phyloP scores from a whole-genome alignment of 73 alveolate genomes.

The Stentor coeruleus region DNA sequence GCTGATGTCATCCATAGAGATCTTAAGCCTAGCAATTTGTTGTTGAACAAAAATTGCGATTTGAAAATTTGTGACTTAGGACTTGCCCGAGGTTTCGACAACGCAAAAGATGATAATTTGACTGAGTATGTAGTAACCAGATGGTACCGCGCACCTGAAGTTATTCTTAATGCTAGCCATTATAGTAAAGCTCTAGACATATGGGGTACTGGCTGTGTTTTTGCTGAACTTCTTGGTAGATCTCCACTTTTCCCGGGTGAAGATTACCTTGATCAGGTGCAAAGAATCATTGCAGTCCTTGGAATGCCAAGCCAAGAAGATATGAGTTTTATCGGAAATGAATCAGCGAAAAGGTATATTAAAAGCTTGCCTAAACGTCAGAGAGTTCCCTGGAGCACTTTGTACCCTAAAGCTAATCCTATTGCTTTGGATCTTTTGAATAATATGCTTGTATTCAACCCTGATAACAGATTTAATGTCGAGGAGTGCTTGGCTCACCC shows the following conservation, averaged over 20 bases:
- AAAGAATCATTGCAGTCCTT: constrained; percentile 74
- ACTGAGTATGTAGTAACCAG: constrained; percentile 81
- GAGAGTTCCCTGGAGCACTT: constrained; percentile 71
- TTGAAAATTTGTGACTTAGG: constrained; percentile 75
- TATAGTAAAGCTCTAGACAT: constrained; percentile 74
- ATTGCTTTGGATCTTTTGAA: constrained; percentile 78
- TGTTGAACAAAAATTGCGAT: constrained; percentile 82
- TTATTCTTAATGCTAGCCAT: constrained; percentile 70
- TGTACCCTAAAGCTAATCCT: constrained; percentile 87
- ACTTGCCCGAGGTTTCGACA: constrained; percentile 75
- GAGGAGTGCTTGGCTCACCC: constrained; percentile 84
- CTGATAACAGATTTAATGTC: constrained; percentile 81
- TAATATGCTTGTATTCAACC: constrained; percentile 90
- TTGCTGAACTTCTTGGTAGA: constrained; percentile 85
- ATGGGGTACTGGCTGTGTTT: constrained; percentile 80
- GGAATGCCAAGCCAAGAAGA: constrained; percentile 91
- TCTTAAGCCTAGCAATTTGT: constrained; percentile 79
- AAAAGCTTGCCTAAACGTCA: constrained; percentile 74
- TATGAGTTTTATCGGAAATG: constrained; percentile 82
- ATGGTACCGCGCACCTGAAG: constrained; percentile 61
- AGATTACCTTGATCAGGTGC: constrained; percentile 77
- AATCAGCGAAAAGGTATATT: constrained; percentile 78
- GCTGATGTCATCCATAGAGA: constrained; percentile 86
- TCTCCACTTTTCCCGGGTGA: constrained; percentile 92
- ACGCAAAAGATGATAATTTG: constrained; percentile 53